Percentiles rank a stretch among this genome's conserved stretches.
phyloP scores from a whole-genome alignment of 257 asterid species.

The Nicotiana obtusifolia region DNA sequence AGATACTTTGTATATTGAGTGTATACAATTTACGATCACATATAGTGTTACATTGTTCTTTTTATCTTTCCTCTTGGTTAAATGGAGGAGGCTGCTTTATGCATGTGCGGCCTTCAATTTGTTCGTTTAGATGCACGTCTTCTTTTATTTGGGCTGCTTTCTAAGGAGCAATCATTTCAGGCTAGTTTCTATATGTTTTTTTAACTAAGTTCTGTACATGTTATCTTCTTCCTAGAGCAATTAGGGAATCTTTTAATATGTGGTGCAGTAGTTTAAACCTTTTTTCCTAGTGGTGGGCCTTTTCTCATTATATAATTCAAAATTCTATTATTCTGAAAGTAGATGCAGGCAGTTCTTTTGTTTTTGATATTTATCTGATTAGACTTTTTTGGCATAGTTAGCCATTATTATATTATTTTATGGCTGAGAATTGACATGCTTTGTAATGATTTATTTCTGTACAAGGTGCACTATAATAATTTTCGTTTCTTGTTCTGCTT shows the following conservation, averaged over 20 bases:
- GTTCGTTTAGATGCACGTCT: not conserved
- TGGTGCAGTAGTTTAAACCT: not conserved
- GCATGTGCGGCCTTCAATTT: not conserved
- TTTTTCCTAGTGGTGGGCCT: not conserved
- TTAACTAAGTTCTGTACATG: not conserved
- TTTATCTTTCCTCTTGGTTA: not conserved
- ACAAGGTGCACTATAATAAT: not conserved
- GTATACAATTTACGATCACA: not conserved
- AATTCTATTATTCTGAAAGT: not conserved
- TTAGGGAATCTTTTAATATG: not conserved
- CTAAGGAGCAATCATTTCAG: slow-evolving; percentile 5
- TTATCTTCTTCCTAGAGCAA: not conserved
- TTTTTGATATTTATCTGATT: not conserved
- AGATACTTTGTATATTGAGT: too few relatives aligned
- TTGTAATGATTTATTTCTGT: not conserved
- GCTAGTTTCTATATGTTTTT: not conserved
- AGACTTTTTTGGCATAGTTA: not conserved
- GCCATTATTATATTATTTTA: not conserved
- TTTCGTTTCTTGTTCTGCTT: not conserved
- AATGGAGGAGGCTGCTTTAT: not conserved
- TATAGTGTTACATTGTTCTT: not conserved
- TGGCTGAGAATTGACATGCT: not conserved
- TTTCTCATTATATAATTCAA: not conserved
- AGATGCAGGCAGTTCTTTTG: not conserved
- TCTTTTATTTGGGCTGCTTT: not conserved